Evolutionary conservation across 768 basidiomycete species (phyloP).

Genomic region (Tylopilus balloui): DNA sequence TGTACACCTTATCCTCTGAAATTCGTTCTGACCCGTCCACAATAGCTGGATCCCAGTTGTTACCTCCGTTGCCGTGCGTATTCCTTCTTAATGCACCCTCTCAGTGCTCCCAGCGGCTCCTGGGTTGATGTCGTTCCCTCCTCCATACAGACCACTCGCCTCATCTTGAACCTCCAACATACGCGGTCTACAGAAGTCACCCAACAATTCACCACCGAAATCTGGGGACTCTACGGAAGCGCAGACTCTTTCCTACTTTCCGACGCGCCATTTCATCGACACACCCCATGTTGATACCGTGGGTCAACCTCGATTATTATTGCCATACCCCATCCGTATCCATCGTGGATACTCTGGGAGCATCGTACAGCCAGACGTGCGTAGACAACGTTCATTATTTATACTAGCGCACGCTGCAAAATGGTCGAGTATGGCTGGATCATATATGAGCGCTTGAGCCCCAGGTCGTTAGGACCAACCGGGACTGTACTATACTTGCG

Average conservation of each 20-base stretch:
- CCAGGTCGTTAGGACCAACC: neutral
- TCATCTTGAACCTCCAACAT: conserved; percentile 20
- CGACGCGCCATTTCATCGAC: neutral
- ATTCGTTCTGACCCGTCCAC: neutral
- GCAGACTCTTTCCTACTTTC: conserved; percentile 16
- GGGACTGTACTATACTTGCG: neutral
- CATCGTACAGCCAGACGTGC: neutral
- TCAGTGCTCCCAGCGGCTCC: neutral
- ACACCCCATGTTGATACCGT: neutral
- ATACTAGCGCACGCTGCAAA: neutral
- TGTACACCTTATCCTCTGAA: neutral
- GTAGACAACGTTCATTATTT: neutral
- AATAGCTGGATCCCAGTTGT: conserved; percentile 21
- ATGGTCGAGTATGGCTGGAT: neutral
- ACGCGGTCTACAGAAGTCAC: fast-evolving
- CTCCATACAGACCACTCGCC: conserved; percentile 8
- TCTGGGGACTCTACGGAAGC: conserved; percentile 11
- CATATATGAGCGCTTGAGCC: neutral
- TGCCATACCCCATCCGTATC: neutral
- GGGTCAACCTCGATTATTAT: neutral
- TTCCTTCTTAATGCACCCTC: neutral
- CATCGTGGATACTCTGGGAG: neutral
- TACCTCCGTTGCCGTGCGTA: conserved; percentile 18
- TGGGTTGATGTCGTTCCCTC: neutral
- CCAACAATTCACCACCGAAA: conserved; percentile 15